These are phyloP conservation scores for Cantharellus anzutake DNA, from an alignment of 768 basidiomycete species.

Conservation along the genomic window DNA sequence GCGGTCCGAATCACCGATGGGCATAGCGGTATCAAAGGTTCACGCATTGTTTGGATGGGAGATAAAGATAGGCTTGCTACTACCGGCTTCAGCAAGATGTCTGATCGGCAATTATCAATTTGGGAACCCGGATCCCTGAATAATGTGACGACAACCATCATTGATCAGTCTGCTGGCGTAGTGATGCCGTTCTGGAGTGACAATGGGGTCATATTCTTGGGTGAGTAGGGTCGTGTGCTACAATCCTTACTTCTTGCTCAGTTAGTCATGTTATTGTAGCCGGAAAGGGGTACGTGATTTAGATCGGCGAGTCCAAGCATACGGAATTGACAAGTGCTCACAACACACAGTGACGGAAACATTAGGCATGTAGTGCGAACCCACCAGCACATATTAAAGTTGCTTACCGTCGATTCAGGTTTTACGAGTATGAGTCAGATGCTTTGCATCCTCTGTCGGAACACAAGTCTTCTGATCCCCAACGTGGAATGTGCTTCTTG, in stretches of 20 bases:
- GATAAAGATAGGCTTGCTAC: conserved; percentile 76
- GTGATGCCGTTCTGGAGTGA: conserved; percentile 97
- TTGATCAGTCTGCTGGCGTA: conserved; percentile 87
- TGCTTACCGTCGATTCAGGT: conserved; percentile 15
- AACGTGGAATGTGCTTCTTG: conserved; percentile 93
- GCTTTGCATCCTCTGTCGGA: conserved; percentile 57
- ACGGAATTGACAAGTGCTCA: neutral
- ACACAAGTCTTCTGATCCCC: conserved; percentile 78
- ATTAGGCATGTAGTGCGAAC: conserved; percentile 29
- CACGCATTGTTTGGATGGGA: conserved; percentile 81
- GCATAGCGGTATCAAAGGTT: conserved; percentile 85
- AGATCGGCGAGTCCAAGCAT: neutral
- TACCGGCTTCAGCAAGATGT: conserved; percentile 94
- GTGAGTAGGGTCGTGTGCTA: conserved; percentile 15
- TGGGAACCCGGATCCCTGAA: conserved; percentile 73
- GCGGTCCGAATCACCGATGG: conserved; percentile 70
- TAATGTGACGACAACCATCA: conserved; percentile 53
- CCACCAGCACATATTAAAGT: conserved; percentile 4
- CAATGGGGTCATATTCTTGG: conserved; percentile 77
- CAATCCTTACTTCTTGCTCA: conserved; percentile 2
- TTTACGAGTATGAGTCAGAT: conserved; percentile 88
- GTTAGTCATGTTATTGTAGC: conserved; percentile 23
- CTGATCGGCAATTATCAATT: conserved; percentile 72
- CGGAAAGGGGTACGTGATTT: conserved; percentile 56
- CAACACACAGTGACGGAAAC: conserved; percentile 61